phyloP scores from a whole-genome alignment of 1,139 yeast species.

The Kodamaea suecica region DNA sequence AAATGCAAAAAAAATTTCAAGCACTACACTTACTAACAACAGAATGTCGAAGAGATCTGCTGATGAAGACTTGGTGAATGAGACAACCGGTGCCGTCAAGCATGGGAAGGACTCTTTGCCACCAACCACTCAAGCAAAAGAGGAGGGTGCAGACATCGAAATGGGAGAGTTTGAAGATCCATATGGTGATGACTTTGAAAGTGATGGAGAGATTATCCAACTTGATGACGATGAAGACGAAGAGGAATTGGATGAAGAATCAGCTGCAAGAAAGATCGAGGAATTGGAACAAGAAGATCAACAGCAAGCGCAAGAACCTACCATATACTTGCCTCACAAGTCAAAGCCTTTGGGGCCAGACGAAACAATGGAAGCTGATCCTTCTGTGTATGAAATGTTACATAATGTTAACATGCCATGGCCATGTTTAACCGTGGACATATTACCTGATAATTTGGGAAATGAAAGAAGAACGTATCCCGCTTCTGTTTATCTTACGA shows the following conservation, averaged over 20 bases:
- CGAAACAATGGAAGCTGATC: constrained; percentile 95
- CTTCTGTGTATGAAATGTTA: constrained; percentile 91
- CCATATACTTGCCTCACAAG: constrained; percentile 79
- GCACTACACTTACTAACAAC: neutral
- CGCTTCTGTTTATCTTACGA: constrained; percentile 77
- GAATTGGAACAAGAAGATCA: constrained; percentile 27
- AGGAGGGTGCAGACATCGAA: constrained; percentile 42
- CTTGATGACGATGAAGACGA: constrained; percentile 67
- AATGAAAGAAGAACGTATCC: constrained; percentile 88
- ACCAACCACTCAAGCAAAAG: constrained; percentile 13
- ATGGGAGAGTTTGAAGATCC: constrained; percentile 95
- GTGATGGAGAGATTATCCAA: constrained; percentile 87
- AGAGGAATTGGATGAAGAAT: constrained; percentile 46
- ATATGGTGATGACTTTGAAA: constrained; percentile 91
- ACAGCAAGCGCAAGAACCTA: constrained; percentile 28
- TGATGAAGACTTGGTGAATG: constrained; percentile 37
- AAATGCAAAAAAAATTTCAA: constrained; percentile 1
- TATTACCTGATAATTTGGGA: constrained; percentile 84
- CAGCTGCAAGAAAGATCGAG: constrained; percentile 21
- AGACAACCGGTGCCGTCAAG: constrained; percentile 28
- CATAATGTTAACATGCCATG: constrained; percentile 93
- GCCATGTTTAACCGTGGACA: constrained; percentile 93
- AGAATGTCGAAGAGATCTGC: constrained; percentile 63
- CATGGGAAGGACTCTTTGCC: constrained; percentile 17
- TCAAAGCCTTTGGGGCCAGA: constrained; percentile 91